phyloP scores from a whole-genome alignment of 352 stramenopile species.

The Globisporangium barbulae region DNA sequence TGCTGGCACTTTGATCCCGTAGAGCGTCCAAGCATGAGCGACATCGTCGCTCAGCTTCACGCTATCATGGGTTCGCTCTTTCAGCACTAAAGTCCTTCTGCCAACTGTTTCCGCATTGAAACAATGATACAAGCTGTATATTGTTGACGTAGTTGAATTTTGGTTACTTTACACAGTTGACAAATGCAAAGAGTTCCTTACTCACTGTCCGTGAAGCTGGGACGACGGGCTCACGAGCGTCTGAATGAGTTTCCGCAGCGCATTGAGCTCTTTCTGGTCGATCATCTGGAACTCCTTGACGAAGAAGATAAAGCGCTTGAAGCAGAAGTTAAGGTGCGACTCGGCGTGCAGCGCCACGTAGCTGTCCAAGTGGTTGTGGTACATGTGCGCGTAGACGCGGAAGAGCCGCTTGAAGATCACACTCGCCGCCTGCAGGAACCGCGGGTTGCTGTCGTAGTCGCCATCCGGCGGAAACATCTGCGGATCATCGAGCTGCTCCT shows the following conservation, averaged over 20 bases:
- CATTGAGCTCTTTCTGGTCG: constrained; percentile 92
- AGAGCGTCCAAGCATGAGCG: constrained; percentile 23
- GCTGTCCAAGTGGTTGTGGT: constrained; percentile 92
- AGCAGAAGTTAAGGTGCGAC: constrained; percentile 95
- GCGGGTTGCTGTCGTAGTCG: constrained; percentile 20
- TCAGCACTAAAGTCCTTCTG: neutral
- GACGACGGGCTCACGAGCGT: constrained; percentile 16
- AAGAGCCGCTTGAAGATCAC: constrained; percentile 96
- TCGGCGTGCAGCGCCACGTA: constrained; percentile 91
- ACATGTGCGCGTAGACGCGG: constrained; percentile 97
- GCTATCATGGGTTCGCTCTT: neutral
- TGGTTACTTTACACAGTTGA: neutral
- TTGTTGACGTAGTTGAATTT: neutral
- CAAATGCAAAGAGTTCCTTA: neutral
- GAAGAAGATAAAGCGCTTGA: constrained; percentile 98
- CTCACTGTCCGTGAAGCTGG: neutral
- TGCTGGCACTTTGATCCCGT: constrained; percentile 31
- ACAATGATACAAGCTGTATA: neutral
- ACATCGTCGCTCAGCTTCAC: constrained; percentile 12
- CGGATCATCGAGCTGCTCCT: constrained; percentile 76
- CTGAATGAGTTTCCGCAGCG: constrained; percentile 91
- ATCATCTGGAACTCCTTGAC: constrained; percentile 92
- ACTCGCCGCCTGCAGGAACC: constrained; percentile 53
- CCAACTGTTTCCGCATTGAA: neutral
- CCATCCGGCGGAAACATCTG: constrained; percentile 45